Conservation (phyloP, 2,329 filamentous ascomycete genomes). For the Atkinsonella hypoxylon region DNA sequence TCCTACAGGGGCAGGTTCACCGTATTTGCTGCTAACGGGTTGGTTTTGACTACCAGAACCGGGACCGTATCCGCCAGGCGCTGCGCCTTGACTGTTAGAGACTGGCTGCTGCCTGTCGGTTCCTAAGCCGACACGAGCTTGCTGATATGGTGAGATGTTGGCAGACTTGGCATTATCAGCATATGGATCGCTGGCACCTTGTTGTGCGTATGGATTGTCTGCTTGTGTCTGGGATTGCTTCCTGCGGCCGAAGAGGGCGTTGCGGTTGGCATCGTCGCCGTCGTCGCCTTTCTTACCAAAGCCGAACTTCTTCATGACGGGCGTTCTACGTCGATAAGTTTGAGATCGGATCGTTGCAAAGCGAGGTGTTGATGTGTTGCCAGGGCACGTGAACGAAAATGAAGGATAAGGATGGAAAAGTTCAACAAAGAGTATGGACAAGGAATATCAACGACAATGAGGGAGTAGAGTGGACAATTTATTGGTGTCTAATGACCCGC, state of each 20-base stretch:
- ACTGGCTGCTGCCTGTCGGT: conserved; percentile 20
- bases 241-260: conserved; percentile 42
- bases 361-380: neutral
- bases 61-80: conserved; percentile 9
- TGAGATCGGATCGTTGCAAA: neutral
- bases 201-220: conserved; percentile 46
- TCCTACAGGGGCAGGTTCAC: conserved; percentile 22
- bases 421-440: neutral
- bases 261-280: conserved; percentile 34
- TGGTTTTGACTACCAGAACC: conserved; percentile 7
- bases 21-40: conserved; percentile 10
- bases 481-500: neutral
- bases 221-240: conserved; percentile 33
- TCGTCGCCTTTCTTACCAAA: conserved; percentile 44
- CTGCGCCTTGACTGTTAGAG: conserved; percentile 12
- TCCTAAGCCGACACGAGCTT: conserved; percentile 26
- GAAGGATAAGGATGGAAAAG: neutral
- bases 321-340: neutral
- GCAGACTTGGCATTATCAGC: conserved; percentile 34
- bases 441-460: neutral
- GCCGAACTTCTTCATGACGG: conserved; percentile 46
- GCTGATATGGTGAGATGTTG: conserved; percentile 33
- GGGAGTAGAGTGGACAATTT: neutral
- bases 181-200: conserved; percentile 41
- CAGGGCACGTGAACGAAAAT: neutral